These are phyloP conservation scores for Aureobasidium subglaciale DNA, from an alignment of 2,329 filamentous ascomycete species.

Conservation along the genomic window DNA sequence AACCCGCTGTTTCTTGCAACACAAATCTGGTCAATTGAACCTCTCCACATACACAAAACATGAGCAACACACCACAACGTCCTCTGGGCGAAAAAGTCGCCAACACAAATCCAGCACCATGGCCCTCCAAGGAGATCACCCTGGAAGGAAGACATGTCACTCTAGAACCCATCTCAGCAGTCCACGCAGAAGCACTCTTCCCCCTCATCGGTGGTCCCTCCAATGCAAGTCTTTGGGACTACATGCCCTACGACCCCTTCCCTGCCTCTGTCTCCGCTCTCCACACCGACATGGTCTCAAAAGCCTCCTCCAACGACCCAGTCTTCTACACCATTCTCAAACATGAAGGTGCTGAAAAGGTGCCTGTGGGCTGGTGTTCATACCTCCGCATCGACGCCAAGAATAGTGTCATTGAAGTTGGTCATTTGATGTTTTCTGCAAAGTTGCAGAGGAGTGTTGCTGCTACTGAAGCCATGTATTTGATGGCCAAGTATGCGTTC, in stretches of 20 bases:
- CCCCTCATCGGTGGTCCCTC: slow-evolving; percentile 16
- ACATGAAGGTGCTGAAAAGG: slow-evolving; percentile 24
- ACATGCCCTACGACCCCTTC: slow-evolving; percentile 35
- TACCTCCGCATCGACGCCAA: slow-evolving; percentile 42
- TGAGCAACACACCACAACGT: slow-evolving; percentile 6
- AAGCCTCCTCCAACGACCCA: slow-evolving; percentile 27
- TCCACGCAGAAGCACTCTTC: slow-evolving; percentile 17
- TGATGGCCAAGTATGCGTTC: slow-evolving; percentile 50
- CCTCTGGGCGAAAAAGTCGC: slow-evolving; percentile 1
- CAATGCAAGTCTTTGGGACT: slow-evolving; percentile 34
- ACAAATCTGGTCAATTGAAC: background rate
- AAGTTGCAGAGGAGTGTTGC: slow-evolving; percentile 47
- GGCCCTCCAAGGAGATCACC: slow-evolving; percentile 3
- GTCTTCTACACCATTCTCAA: slow-evolving; percentile 41
- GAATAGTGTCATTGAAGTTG: slow-evolving; percentile 51
- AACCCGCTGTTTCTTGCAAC: background rate
- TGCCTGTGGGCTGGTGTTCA: slow-evolving; percentile 36
- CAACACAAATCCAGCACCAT: slow-evolving; percentile 6
- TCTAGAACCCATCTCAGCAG: slow-evolving; percentile 13
- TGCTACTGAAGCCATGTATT: slow-evolving; percentile 52
- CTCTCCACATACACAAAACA: background rate
- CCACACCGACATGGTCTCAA: slow-evolving; percentile 24
- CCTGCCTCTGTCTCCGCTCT: slow-evolving; percentile 17
- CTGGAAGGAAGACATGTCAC: slow-evolving; percentile 17
- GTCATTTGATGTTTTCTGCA: slow-evolving; percentile 46